Conservation (phyloP, 805 yeast genomes). For the Ogataea parapolymorpha region DNA sequence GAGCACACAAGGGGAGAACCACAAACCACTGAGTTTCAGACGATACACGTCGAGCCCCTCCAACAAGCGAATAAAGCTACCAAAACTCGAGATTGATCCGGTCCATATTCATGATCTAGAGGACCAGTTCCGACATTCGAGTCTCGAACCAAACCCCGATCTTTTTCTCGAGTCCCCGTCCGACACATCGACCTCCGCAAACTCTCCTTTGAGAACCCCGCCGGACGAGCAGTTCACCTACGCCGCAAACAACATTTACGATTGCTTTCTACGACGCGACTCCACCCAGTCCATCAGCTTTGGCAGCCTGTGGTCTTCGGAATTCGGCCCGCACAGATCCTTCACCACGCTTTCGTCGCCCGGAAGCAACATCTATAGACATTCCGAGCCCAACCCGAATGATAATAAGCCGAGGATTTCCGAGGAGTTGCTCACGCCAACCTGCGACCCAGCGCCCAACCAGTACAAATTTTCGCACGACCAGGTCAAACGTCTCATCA, state of each 20-base stretch:
- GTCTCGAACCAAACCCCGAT: not conserved
- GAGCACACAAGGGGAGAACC: slow-evolving; percentile 1
- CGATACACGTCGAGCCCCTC: not conserved
- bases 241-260: not conserved
- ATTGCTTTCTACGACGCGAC: not conserved
- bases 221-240: not conserved
- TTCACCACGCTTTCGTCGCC: slow-evolving; percentile 5
- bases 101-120: not conserved
- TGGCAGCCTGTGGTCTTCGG: slow-evolving; percentile 1
- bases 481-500: slow-evolving; percentile 13
- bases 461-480: slow-evolving; percentile 15
- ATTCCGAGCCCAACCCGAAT: not conserved
- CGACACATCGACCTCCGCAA: slow-evolving; percentile 6
- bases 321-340: not conserved
- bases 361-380: not conserved
- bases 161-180: slow-evolving; percentile 7
- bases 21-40: not conserved
- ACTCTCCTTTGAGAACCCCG: slow-evolving; percentile 16
- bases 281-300: not conserved
- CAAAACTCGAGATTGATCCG: not conserved
- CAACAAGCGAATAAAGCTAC: slow-evolving; percentile 4
- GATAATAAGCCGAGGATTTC: not conserved
- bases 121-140: not conserved
- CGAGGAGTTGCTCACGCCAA: slow-evolving; percentile 11
- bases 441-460: slow-evolving; percentile 6